Evolutionary conservation across 2,329 filamentous ascomycete species (phyloP).

Genomic region (Bipolaris victoriae): DNA sequence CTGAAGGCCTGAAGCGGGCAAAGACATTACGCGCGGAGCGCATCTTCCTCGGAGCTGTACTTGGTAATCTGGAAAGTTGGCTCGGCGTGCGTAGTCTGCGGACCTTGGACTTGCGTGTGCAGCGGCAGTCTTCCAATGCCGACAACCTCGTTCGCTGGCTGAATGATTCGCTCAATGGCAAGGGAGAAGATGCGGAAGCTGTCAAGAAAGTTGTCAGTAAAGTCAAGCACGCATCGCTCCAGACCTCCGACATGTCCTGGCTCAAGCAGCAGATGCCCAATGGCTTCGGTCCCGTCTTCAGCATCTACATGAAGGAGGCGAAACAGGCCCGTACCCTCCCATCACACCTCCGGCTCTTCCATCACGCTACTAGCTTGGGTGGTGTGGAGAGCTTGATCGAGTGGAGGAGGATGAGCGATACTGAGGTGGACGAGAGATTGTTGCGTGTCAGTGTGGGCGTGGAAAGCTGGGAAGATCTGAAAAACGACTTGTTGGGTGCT

Average conservation of each 20-base stretch:
- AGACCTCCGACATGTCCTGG: conserved; percentile 70
- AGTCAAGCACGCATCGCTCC: conserved; percentile 80
- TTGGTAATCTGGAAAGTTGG: conserved; percentile 93
- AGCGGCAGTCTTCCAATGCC: conserved; percentile 75
- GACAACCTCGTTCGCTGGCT: conserved; percentile 76
- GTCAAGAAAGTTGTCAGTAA: conserved; percentile 63
- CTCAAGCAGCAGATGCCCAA: conserved; percentile 85
- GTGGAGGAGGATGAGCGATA: conserved; percentile 91
- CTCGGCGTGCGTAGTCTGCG: conserved; percentile 84
- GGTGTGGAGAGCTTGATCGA: conserved; percentile 96
- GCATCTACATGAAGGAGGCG: conserved; percentile 68
- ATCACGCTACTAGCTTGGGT: conserved; percentile 92
- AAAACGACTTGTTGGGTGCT: conserved; percentile 66
- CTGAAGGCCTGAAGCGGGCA: conserved; percentile 33
- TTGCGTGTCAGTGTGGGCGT: conserved; percentile 85
- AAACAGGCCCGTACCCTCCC: conserved; percentile 72
- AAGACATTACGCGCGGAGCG: conserved; percentile 70
- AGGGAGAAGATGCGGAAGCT: conserved; percentile 49
- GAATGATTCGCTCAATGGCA: conserved; percentile 54
- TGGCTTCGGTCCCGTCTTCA: conserved; percentile 89
- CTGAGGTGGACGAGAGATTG: conserved; percentile 71
- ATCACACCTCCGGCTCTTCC: conserved; percentile 79
- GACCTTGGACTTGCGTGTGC: conserved; percentile 82
- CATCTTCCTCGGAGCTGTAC: conserved; percentile 77
- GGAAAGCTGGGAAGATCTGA: conserved; percentile 85